These are phyloP conservation scores for Mycena metata DNA, from an alignment of 768 basidiomycete genomes.

Conservation along the genomic window DNA sequence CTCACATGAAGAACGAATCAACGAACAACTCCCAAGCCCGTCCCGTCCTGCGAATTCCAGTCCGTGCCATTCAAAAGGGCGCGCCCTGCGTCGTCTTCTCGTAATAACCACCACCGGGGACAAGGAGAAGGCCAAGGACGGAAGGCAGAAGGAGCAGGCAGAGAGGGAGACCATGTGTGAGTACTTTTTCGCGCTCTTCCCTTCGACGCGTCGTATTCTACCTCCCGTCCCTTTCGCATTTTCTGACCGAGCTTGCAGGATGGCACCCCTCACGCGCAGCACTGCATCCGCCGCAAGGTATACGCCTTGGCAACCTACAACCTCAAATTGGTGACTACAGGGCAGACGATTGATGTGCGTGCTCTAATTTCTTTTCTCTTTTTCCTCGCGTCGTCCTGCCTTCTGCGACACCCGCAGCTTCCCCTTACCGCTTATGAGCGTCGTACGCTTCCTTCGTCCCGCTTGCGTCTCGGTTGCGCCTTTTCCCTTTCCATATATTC, in stretches of 20 bases:
- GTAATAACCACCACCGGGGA: no score
- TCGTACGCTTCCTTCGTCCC: conserved; percentile 19
- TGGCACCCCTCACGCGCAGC: conserved; percentile 85
- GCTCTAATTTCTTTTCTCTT: no score
- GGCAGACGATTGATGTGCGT: no score
- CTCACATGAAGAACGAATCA: no score
- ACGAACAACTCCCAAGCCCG: no score
- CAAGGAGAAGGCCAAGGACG: no score
- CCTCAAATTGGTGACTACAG: conserved; percentile 75
- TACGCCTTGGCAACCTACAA: conserved; percentile 81
- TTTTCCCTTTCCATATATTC: conserved; percentile 7
- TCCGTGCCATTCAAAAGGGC: no score
- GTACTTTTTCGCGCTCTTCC: conserved; percentile 45
- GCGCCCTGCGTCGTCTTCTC: no score
- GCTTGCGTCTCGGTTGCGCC: conserved; percentile 36
- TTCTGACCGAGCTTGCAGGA: conserved; percentile 59
- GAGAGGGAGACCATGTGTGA: conserved; percentile 90
- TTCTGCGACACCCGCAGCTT: conserved; percentile 19
- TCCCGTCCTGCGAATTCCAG: no score
- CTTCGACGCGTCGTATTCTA: conserved; percentile 55
- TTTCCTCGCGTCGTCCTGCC: conserved; percentile 15
- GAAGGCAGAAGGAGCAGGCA: no score
- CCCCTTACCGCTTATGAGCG: conserved; percentile 13
- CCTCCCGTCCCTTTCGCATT: conserved; percentile 29
- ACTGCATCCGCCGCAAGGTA: conserved; percentile 78